phyloP scores from a whole-genome alignment of 2,329 filamentous ascomycete genomes.

The Gnomoniopsis smithogilvyi region DNA sequence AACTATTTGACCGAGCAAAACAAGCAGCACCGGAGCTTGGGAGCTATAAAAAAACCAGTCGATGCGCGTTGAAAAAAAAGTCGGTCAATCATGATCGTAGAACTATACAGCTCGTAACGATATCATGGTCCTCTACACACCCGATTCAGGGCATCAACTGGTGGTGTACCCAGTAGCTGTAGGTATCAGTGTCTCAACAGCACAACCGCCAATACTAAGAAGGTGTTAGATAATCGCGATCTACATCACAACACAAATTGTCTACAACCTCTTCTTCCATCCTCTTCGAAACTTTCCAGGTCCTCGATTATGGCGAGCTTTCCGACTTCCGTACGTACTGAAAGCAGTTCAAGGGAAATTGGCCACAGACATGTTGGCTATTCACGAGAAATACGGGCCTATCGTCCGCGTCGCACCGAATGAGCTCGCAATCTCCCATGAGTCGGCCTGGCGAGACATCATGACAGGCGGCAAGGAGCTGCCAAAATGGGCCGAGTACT shows the following conservation, averaged over 20 bases:
- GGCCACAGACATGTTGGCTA: neutral
- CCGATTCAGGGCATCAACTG: too few species aligned
- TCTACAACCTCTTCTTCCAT: constrained; percentile 17
- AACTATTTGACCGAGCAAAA: too few species aligned
- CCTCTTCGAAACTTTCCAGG: constrained; percentile 9
- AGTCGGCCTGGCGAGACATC: constrained; percentile 18
- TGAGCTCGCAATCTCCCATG: constrained; percentile 9
- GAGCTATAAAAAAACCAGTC: too few species aligned
- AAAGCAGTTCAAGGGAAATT: neutral
- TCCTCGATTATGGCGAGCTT: constrained; percentile 3
- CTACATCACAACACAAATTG: neutral
- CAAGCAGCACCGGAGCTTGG: too few species aligned
- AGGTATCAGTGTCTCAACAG: too few species aligned
- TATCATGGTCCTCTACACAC: too few species aligned
- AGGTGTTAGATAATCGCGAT: neutral
- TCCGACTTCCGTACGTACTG: neutral
- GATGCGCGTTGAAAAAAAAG: too few species aligned
- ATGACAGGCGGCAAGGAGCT: constrained; percentile 16
- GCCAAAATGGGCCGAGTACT: constrained; percentile 13
- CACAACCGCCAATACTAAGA: too few species aligned
- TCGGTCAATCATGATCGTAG: too few species aligned
- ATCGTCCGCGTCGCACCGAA: constrained; percentile 17
- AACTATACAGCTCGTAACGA: too few species aligned
- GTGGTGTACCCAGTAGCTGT: too few species aligned
- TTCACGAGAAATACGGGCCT: constrained; percentile 18